Evolutionary conservation across 345 rosid genomes (phyloP).

Genomic region (Linum trigynum): DNA sequence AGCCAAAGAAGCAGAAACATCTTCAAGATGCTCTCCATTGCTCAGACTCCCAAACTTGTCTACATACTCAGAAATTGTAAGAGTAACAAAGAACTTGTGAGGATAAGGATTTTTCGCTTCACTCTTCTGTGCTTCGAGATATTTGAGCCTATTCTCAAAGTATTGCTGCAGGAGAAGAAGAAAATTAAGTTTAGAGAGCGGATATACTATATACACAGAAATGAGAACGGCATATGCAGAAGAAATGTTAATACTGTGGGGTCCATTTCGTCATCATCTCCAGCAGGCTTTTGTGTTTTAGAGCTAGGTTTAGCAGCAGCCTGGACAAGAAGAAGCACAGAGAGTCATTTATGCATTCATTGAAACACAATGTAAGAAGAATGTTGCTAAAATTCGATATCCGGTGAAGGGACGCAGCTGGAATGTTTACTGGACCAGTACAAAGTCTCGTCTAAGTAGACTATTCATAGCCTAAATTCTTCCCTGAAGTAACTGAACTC

Average conservation of each 20-base stretch:
- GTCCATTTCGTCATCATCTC: constrained; percentile 85
- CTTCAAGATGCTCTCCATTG: constrained; percentile 70
- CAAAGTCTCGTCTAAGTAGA: too few species aligned
- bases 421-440: too few species aligned
- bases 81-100: constrained; percentile 54
- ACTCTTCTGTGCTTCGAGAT: constrained; percentile 52
- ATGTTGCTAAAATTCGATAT: too few species aligned
- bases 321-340: constrained; percentile 14
- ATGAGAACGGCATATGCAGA: too few species aligned
- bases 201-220: too few species aligned
- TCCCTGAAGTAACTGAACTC: too few species aligned
- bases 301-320: constrained; percentile 29
- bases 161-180: constrained; percentile 57
- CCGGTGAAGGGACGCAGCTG: too few species aligned
- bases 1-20: constrained; percentile 47
- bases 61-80: constrained; percentile 55
- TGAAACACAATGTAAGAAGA: too few species aligned
- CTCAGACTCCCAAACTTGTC: constrained; percentile 44
- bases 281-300: constrained; percentile 17
- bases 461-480: too few species aligned
- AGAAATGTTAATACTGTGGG: constrained; percentile 47
- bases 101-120: constrained; percentile 79
- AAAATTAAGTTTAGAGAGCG: too few species aligned
- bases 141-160: constrained; percentile 66
- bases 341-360: too few species aligned